Percentiles rank a stretch among this genome's conserved stretches.
These are phyloP conservation scores for Citrullus amarus DNA, from an alignment of 306 rosid species.

Conservation along the genomic window DNA sequence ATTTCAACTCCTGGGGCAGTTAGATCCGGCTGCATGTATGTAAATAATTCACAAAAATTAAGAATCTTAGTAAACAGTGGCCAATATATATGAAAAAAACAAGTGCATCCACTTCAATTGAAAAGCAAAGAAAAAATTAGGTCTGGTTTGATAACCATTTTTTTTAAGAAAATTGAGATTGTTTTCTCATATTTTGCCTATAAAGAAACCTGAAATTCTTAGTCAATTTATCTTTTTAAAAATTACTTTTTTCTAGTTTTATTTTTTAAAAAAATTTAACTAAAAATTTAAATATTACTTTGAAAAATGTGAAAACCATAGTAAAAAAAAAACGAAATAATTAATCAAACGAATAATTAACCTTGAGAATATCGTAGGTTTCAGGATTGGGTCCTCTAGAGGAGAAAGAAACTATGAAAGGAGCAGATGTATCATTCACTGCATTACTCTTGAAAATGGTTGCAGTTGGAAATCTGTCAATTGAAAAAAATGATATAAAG, in stretches of 20 bases:
- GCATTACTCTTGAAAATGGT: slow-evolving; percentile 1
- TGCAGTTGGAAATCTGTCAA: neutral
- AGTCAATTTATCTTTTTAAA: too few species aligned
- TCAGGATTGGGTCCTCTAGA: slow-evolving; percentile 46
- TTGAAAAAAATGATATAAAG: neutral
- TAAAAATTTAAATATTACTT: too few species aligned
- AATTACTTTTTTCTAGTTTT: too few species aligned
- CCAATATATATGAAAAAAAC: neutral
- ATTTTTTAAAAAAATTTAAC: too few species aligned
- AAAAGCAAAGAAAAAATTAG: too few species aligned
- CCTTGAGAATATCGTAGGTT: slow-evolving; percentile 35
- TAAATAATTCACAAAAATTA: neutral
- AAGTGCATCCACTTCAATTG: too few species aligned
- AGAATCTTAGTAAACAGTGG: neutral
- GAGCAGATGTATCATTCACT: slow-evolving; percentile 13
- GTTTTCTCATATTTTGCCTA: too few species aligned
- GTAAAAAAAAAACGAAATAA: too few species aligned
- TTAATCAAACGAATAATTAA: neutral
- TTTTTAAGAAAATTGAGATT: too few species aligned
- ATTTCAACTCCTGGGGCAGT: slow-evolving; percentile 14
- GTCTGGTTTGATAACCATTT: too few species aligned
- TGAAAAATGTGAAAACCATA: too few species aligned
- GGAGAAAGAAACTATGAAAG: slow-evolving; percentile 23
- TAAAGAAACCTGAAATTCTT: too few species aligned
- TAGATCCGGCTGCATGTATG: slow-evolving; percentile 5